Percentiles rank a stretch among this genome's conserved stretches.
These are phyloP conservation scores for Ogataea populi-albae DNA, from an alignment of 805 yeast genomes.

Conservation along the genomic window DNA sequence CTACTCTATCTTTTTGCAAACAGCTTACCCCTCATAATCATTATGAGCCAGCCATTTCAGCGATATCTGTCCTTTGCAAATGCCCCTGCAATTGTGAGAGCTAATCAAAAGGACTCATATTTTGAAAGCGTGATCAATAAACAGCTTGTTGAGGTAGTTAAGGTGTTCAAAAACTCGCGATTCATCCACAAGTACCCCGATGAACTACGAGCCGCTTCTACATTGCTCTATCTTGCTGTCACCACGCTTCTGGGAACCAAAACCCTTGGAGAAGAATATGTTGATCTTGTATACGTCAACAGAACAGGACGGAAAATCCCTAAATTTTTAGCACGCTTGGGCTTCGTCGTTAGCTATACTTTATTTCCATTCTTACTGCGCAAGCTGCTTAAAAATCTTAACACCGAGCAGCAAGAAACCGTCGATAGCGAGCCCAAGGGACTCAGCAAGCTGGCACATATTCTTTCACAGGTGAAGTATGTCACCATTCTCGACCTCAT, in stretches of 20 bases:
- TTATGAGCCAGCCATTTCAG: slow-evolving; percentile 7
- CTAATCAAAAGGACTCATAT: slow-evolving; percentile 86
- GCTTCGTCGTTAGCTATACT: slow-evolving; percentile 59
- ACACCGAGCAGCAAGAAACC: slow-evolving; percentile 8
- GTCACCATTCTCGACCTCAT: slow-evolving; percentile 49
- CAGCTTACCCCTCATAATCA: slow-evolving; percentile 1
- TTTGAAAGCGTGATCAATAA: slow-evolving; percentile 54
- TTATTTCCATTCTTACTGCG: slow-evolving; percentile 57
- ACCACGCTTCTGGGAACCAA: slow-evolving; percentile 77
- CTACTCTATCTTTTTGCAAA: too few species aligned
- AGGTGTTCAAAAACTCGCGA: slow-evolving; percentile 56
- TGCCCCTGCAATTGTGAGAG: slow-evolving; percentile 87
- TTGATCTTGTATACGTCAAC: slow-evolving; percentile 68
- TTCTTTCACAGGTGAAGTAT: slow-evolving; percentile 35
- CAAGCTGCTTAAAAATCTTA: slow-evolving; percentile 16
- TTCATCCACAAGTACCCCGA: slow-evolving; percentile 61
- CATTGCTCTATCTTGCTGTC: slow-evolving; percentile 60
- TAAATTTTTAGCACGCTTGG: slow-evolving; percentile 40
- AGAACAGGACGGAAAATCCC: slow-evolving; percentile 53
- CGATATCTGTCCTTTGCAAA: slow-evolving; percentile 64
- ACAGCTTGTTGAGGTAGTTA: slow-evolving; percentile 56
- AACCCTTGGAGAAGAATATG: slow-evolving; percentile 93
- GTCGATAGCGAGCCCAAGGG: slow-evolving; percentile 15
- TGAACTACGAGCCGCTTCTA: slow-evolving; percentile 57
- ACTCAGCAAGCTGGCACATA: slow-evolving; percentile 7